Evolutionary conservation across 1,284 basidiomycete species (phyloP).

Genomic region (Leccinum fuscescens): DNA sequence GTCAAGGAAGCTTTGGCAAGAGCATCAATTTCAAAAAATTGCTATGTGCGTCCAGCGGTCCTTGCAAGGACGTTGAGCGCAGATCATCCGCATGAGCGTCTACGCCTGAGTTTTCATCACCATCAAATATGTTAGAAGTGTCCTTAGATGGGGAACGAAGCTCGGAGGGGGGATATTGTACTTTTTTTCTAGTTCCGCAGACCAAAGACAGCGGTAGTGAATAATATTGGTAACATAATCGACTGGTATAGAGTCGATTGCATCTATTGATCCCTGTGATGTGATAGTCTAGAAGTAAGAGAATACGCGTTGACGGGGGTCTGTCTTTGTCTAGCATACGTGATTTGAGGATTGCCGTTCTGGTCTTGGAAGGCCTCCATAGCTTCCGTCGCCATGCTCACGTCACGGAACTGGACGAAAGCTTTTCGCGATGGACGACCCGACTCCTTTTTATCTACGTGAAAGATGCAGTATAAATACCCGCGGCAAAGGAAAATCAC

Average conservation of each 20-base stretch:
- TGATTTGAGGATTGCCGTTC: slow-evolving; percentile 3
- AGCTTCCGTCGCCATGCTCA: slow-evolving; percentile 21
- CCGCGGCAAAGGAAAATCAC: background rate
- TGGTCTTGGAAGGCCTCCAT: slow-evolving; percentile 22
- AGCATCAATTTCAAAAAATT: background rate
- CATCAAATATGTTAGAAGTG: background rate
- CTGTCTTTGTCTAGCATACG: slow-evolving; percentile 23
- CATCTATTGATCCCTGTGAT: slow-evolving; percentile 9
- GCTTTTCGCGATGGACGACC: slow-evolving; percentile 6
- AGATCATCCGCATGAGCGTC: background rate
- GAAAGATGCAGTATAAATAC: slow-evolving; percentile 3
- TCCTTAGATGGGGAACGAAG: background rate
- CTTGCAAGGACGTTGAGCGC: background rate
- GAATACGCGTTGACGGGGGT: background rate
- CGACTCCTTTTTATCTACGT: slow-evolving; percentile 8
- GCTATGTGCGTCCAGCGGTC: background rate
- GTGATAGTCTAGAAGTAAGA: slow-evolving; percentile 25
- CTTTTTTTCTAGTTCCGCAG: background rate
- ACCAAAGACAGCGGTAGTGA: background rate
- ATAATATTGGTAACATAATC: background rate
- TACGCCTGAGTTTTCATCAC: too few species aligned
- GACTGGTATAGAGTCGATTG: background rate
- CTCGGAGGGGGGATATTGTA: background rate
- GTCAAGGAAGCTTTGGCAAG: background rate
- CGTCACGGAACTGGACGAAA: slow-evolving; percentile 28